Conservation (phyloP, 176 grass and related monocot genomes). For the Juncus inflexus region DNA sequence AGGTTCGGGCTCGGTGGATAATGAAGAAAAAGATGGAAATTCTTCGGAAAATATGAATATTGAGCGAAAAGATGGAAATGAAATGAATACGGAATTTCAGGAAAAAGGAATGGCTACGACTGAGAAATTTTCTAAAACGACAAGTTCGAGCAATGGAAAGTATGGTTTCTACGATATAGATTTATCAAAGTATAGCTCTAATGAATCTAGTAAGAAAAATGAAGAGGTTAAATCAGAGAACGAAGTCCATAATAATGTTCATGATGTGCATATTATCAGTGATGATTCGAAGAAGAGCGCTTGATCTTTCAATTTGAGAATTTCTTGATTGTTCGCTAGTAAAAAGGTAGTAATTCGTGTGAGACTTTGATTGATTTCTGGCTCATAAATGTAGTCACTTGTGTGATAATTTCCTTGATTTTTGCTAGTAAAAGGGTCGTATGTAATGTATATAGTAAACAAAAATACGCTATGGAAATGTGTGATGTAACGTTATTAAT, state of each 20-base stretch:
- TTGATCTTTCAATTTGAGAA: neutral
- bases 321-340: neutral
- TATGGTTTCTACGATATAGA: slow-evolving; percentile 1
- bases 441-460: neutral
- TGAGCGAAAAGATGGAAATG: neutral
- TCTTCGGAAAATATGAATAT: neutral
- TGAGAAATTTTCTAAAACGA: neutral
- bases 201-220: slow-evolving; percentile 9
- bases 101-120: slow-evolving; percentile 23
- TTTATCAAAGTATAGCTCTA: slow-evolving; percentile 1
- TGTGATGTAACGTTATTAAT: neutral
- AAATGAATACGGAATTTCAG: slow-evolving; percentile 6
- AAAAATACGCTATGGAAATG: slow-evolving; percentile 8
- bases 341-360: slow-evolving; percentile 20
- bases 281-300: neutral
- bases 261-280: slow-evolving; percentile 24
- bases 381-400: too few relatives aligned
- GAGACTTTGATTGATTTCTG: neutral
- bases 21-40: neutral
- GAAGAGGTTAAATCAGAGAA: neutral
- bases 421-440: too few relatives aligned
- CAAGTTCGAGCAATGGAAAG: neutral
- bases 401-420: too few relatives aligned
- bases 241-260: slow-evolving; percentile 9
- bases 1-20: too few relatives aligned